A percentile compares a stretch with the other conserved stretches of the same genome.
Conservation (phyloP, 1,284 basidiomycete species). For the Hemileia vastatrix region DNA sequence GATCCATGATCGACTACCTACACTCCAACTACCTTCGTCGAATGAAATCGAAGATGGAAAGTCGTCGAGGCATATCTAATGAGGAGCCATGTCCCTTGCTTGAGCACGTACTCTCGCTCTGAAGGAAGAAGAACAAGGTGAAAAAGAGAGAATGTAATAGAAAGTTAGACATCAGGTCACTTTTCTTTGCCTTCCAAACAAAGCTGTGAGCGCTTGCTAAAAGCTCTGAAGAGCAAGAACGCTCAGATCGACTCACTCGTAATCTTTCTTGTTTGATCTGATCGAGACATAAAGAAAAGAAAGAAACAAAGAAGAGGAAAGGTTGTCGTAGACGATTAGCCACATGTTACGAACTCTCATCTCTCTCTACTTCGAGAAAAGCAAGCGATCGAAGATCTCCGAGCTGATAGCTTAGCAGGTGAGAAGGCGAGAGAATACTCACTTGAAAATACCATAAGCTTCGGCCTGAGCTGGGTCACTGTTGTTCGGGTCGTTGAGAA, state of each 20-base stretch:
- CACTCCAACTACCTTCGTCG: no score
- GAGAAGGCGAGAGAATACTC: conserved; percentile 40
- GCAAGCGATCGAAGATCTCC: background rate
- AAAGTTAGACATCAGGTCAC: no score
- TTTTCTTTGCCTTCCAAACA: no score
- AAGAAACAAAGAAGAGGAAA: conserved; percentile 19
- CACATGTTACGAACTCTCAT: background rate
- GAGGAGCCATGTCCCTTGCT: no score
- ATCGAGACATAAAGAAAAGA: no score
- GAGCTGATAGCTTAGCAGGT: background rate
- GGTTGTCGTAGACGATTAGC: background rate
- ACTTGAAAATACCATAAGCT: conserved; percentile 97
- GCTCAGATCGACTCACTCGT: conserved; percentile 58
- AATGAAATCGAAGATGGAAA: no score
- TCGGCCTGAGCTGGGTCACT: conserved; percentile 93
- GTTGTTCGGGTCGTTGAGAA: conserved; percentile 86
- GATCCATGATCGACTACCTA: no score
- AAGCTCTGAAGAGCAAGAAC: conserved; percentile 9
- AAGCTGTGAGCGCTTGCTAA: no score
- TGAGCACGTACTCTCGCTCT: no score
- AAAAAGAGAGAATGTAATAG: no score
- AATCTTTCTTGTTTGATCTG: conserved; percentile 79
- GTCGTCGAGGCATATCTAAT: no score
- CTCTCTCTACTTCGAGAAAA: background rate
- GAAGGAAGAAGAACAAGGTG: no score